Percentiles rank a stretch among this genome's conserved stretches.
Conservation (phyloP, 345 rosid genomes). For the Ceriops zippeliana region DNA sequence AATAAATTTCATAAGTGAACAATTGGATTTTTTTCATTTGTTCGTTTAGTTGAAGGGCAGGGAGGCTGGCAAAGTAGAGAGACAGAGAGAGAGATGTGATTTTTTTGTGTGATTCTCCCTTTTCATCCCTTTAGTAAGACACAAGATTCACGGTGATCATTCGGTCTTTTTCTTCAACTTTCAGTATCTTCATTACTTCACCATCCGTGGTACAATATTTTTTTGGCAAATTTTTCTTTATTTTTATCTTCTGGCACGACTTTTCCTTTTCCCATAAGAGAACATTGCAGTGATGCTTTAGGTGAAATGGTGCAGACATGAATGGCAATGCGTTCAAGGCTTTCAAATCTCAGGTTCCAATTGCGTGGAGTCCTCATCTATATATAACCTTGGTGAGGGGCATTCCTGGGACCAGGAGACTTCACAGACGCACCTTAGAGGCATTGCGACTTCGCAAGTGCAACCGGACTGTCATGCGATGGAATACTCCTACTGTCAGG, state of each 20-base stretch:
- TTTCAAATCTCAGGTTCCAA: conserved; percentile 61
- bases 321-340: conserved; percentile 62
- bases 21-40: too few relatives aligned
- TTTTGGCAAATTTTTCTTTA: background rate
- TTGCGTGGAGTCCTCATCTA: conserved; percentile 59
- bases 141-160: too few relatives aligned
- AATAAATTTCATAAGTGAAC: too few relatives aligned
- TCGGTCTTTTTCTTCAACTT: too few relatives aligned
- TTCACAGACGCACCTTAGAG: conserved; percentile 74
- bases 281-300: conserved; percentile 3
- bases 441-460: conserved; percentile 67
- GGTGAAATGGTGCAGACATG: conserved; percentile 29
- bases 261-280: background rate
- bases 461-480: conserved; percentile 63
- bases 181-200: too few relatives aligned
- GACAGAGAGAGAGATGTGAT: too few relatives aligned
- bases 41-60: too few relatives aligned
- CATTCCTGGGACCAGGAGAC: conserved; percentile 78
- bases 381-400: conserved; percentile 77
- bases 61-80: too few relatives aligned
- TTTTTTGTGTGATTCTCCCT: too few relatives aligned
- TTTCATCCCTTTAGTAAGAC: too few relatives aligned
- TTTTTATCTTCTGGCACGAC: background rate
- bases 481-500: conserved; percentile 60
- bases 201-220: too few relatives aligned